Conservation (phyloP, 352 stramenopile genomes). For the Phytophthora constricta region DNA sequence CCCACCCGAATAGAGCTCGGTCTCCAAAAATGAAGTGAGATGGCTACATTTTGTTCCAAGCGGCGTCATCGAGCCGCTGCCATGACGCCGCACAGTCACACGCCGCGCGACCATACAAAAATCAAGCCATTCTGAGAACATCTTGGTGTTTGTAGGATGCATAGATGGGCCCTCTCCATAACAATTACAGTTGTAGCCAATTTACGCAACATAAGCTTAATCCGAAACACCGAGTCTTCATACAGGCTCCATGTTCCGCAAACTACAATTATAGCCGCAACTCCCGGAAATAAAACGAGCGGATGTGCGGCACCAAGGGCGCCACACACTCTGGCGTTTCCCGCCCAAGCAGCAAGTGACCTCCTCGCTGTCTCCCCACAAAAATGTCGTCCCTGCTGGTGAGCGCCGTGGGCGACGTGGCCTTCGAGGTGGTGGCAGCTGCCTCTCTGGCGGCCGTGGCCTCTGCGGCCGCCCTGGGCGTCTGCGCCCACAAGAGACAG, state of each 20-base stretch:
- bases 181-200: too few relatives aligned
- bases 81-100: neutral
- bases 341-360: too few relatives aligned
- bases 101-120: neutral
- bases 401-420: constrained; percentile 47
- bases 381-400: constrained; percentile 43
- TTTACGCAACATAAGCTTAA: too few relatives aligned
- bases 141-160: neutral
- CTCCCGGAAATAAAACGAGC: neutral
- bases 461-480: constrained; percentile 44
- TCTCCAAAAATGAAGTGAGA: constrained; percentile 28
- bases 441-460: constrained; percentile 53
- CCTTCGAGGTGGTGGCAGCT: constrained; percentile 55
- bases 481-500: constrained; percentile 40
- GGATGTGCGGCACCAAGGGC: neutral
- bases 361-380: neutral
- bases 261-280: neutral
- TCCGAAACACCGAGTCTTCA: too few relatives aligned
- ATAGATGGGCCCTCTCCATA: too few relatives aligned
- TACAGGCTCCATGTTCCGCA: neutral
- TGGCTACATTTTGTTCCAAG: constrained; percentile 14
- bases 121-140: neutral
- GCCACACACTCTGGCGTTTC: too few relatives aligned
- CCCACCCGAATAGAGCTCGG: neutral
- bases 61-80: neutral